A percentile compares a stretch with the other conserved stretches of the same genome.
phyloP scores from a whole-genome alignment of 2,329 filamentous ascomycete species.

The Tolypocladium album region DNA sequence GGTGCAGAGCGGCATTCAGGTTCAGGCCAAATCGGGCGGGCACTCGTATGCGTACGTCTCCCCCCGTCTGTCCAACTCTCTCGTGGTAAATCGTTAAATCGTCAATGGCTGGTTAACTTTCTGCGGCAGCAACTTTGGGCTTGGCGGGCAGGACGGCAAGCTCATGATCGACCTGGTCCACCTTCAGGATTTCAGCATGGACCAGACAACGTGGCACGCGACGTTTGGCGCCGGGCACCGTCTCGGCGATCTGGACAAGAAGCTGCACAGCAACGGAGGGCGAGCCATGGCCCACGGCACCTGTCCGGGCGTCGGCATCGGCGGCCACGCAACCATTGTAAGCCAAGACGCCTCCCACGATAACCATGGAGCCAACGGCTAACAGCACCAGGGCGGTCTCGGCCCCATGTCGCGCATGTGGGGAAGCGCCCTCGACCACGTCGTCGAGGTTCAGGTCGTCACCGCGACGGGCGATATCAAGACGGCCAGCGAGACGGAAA shows the following conservation, averaged over 20 bases:
- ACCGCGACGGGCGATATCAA: constrained; percentile 42
- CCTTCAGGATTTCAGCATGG: constrained; percentile 41
- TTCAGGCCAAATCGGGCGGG: constrained; percentile 53
- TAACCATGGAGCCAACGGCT: not conserved
- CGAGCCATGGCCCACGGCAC: constrained; percentile 50
- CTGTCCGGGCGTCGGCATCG: constrained; percentile 47
- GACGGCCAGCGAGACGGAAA: constrained; percentile 33
- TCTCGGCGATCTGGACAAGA: constrained; percentile 40
- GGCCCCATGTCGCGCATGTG: constrained; percentile 50
- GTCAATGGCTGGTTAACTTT: too few species aligned
- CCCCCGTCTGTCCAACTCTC: not conserved
- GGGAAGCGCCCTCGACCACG: constrained; percentile 44
- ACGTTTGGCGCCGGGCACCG: constrained; percentile 41
- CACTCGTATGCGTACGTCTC: constrained; percentile 48
- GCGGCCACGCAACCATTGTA: constrained; percentile 47
- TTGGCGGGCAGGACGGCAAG: constrained; percentile 39
- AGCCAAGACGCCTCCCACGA: constrained; percentile 7
- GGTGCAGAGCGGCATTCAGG: constrained; percentile 33
- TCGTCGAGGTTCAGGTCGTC: constrained; percentile 44
- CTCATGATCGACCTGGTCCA: constrained; percentile 44
- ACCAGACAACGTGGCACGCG: constrained; percentile 40
- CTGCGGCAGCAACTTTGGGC: constrained; percentile 24
- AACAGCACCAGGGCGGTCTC: constrained; percentile 35
- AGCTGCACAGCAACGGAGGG: constrained; percentile 37
- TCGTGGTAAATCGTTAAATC: too few species aligned